Conservation (phyloP, 257 asterid genomes). For the Solanum dulcamara region DNA sequence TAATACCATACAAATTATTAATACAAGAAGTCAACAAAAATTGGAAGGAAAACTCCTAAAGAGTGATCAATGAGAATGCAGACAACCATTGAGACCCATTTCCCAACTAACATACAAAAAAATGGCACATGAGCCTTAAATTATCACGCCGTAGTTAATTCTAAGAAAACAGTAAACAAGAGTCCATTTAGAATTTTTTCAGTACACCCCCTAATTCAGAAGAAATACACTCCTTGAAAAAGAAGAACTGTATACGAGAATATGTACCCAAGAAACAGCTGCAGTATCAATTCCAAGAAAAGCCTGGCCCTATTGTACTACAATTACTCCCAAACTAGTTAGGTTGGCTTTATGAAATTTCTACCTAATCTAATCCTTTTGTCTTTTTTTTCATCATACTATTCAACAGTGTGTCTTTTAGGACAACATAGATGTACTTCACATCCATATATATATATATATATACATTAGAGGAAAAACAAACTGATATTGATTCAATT, state of each 20-base stretch:
- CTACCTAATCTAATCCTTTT: neutral
- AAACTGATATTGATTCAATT: neutral
- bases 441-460: neutral
- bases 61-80: neutral
- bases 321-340: neutral
- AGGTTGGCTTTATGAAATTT: neutral
- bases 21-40: neutral
- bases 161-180: neutral
- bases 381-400: neutral
- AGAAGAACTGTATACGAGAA: neutral
- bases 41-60: neutral
- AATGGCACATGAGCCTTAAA: neutral
- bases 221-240: neutral
- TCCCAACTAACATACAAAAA: neutral
- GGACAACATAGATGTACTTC: no score
- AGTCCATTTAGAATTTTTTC: neutral
- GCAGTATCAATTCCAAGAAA: neutral
- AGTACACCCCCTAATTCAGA: neutral
- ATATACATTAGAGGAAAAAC: neutral
- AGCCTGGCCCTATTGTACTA: neutral
- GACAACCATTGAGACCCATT: neutral
- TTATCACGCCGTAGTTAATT: neutral
- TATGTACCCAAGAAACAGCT: neutral
- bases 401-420: neutral
- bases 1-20: conserved; percentile 8